Evolutionary conservation across 139 green algal species (phyloP).

Genomic region (Tetradesmus lagerheimii): DNA sequence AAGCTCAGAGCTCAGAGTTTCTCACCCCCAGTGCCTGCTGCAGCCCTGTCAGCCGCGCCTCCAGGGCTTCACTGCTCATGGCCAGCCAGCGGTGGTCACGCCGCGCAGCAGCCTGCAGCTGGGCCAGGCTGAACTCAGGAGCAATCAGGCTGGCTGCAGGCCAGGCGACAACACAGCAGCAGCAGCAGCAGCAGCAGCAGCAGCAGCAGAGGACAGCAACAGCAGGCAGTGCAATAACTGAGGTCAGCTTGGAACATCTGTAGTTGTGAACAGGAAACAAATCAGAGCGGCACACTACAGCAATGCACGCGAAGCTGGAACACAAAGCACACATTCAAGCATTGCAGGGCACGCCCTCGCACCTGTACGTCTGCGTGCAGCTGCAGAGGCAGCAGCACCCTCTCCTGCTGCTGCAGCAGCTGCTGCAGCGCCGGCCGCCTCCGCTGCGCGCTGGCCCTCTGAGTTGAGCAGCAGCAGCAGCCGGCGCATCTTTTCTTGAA

Average conservation of each 20-base stretch:
- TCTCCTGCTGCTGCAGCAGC: neutral
- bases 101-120: conserved; percentile 20
- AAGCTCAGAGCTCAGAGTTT: too few species aligned
- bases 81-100: conserved; percentile 32
- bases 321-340: too few species aligned
- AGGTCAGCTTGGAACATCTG: too few species aligned
- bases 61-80: conserved; percentile 13
- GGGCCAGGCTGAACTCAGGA: neutral
- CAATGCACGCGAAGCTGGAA: too few species aligned
- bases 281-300: neutral
- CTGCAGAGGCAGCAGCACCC: neutral
- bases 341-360: too few species aligned
- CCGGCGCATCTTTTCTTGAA: conserved; percentile 9
- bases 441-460: neutral
- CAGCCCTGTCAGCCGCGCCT: neutral
- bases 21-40: conserved; percentile 7
- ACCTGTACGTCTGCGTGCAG: neutral
- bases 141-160: neutral
- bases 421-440: neutral
- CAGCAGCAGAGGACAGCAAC: too few species aligned
- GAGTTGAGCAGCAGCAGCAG: conserved; percentile 26
- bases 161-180: neutral
- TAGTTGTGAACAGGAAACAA: neutral
- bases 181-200: neutral
- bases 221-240: too few species aligned